Percentiles rank a stretch among this genome's conserved stretches.
These are phyloP conservation scores for Pseudoturritis turrita DNA, from an alignment of 345 rosid species.

Conservation along the genomic window DNA sequence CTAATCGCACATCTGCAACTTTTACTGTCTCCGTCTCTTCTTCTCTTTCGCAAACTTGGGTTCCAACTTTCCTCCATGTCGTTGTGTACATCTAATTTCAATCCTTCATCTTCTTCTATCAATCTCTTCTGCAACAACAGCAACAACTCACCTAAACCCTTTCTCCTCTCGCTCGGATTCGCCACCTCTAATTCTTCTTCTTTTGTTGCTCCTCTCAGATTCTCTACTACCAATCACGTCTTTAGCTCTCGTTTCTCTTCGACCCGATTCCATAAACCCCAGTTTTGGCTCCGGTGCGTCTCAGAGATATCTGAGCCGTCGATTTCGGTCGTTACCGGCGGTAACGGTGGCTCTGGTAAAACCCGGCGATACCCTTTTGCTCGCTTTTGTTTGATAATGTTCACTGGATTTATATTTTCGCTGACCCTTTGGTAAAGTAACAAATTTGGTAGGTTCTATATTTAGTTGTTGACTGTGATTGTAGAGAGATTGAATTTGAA, in stretches of 20 bases:
- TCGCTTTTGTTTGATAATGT: background rate
- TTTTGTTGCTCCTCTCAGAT: slow-evolving; percentile 24
- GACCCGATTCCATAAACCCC: slow-evolving; percentile 1
- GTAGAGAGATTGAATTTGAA: background rate
- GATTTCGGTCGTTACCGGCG: slow-evolving; percentile 5
- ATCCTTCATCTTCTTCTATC: slow-evolving; percentile 18
- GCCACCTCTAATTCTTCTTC: slow-evolving; percentile 26
- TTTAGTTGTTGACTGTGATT: background rate
- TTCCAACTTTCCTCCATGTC: slow-evolving; percentile 25
- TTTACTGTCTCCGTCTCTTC: background rate
- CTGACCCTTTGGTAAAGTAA: background rate
- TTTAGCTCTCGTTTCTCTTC: slow-evolving; percentile 15
- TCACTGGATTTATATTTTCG: background rate
- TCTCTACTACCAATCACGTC: slow-evolving; percentile 14
- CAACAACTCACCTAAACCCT: slow-evolving; percentile 16
- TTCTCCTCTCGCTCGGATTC: slow-evolving; percentile 23
- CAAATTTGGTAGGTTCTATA: background rate
- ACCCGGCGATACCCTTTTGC: background rate
- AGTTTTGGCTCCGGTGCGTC: slow-evolving; percentile 24
- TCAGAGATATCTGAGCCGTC: slow-evolving; percentile 30
- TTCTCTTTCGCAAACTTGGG: background rate
- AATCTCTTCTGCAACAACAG: slow-evolving; percentile 22
- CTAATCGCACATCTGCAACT: background rate
- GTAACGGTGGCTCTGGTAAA: slow-evolving; percentile 32
- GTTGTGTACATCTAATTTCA: slow-evolving; percentile 3